phyloP scores from a whole-genome alignment of 805 yeast genomes.

The Kuraishia hungarica region DNA sequence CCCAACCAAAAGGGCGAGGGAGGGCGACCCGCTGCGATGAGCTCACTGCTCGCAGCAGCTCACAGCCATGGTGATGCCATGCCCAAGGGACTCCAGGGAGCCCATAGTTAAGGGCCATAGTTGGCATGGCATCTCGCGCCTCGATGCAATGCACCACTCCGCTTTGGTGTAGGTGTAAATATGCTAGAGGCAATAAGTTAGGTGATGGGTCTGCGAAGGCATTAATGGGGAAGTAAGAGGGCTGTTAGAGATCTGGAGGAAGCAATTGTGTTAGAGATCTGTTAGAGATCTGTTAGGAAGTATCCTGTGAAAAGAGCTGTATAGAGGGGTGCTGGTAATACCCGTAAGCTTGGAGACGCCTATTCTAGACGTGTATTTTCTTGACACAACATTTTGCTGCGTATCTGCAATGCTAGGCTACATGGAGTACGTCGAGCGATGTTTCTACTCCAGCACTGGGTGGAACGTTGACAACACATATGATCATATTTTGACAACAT shows the following conservation, averaged over 20 bases:
- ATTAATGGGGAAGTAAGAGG: no score
- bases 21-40: neutral
- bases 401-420: conserved; percentile 52
- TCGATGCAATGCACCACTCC: neutral
- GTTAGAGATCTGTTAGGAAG: no score
- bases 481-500: conserved; percentile 65
- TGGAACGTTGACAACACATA: conserved; percentile 81
- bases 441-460: conserved; percentile 58
- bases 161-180: neutral
- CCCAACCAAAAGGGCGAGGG: no score
- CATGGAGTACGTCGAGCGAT: conserved; percentile 78
- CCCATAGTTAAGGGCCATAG: neutral
- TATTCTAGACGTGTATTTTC: no score
- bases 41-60: neutral
- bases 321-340: no score
- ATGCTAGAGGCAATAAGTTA: no score
- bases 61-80: neutral
- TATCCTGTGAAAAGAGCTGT: no score
- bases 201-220: no score
- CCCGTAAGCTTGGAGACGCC: no score
- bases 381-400: neutral
- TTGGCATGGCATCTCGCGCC: neutral
- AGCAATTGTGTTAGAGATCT: neutral
- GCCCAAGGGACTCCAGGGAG: no score
- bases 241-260: neutral